phyloP scores from a whole-genome alignment of 495 filamentous ascomycete genomes.

The Tuber brumale region DNA sequence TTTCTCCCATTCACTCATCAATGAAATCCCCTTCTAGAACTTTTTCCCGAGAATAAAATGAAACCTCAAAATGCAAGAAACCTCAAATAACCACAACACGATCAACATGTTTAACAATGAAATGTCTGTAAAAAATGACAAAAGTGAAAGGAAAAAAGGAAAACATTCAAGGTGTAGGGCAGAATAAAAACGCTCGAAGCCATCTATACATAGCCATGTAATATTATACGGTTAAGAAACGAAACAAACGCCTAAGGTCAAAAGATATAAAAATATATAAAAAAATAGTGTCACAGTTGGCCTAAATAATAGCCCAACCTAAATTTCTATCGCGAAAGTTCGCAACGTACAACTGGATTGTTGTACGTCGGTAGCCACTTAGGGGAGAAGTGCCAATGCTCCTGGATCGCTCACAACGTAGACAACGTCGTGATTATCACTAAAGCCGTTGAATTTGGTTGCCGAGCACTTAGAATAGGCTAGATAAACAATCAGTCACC shows the following conservation, averaged over 20 bases:
- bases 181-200: slow-evolving; percentile 12
- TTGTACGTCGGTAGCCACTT: slow-evolving; percentile 16
- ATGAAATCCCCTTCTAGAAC: slow-evolving; percentile 31
- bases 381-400: slow-evolving; percentile 66
- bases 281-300: background rate
- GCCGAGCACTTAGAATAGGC: slow-evolving; percentile 97
- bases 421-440: slow-evolving; percentile 81
- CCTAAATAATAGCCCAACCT: background rate
- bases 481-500: slow-evolving; percentile 27
- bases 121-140: background rate
- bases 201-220: slow-evolving; percentile 18
- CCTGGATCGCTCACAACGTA: slow-evolving; percentile 91
- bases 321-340: background rate
- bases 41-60: slow-evolving; percentile 24
- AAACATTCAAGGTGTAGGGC: background rate
- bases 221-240: slow-evolving; percentile 8
- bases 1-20: slow-evolving; percentile 11
- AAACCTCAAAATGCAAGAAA: slow-evolving; percentile 34
- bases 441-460: slow-evolving; percentile 97
- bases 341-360: background rate
- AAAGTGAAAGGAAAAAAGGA: background rate
- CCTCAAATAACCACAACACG: slow-evolving; percentile 8
- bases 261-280: background rate
- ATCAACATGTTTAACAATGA: slow-evolving; percentile 14
- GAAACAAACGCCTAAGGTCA: slow-evolving; percentile 15